Evolutionary conservation across 495 filamentous ascomycete genomes (phyloP).

Genomic region (Penicillium nucicola): DNA sequence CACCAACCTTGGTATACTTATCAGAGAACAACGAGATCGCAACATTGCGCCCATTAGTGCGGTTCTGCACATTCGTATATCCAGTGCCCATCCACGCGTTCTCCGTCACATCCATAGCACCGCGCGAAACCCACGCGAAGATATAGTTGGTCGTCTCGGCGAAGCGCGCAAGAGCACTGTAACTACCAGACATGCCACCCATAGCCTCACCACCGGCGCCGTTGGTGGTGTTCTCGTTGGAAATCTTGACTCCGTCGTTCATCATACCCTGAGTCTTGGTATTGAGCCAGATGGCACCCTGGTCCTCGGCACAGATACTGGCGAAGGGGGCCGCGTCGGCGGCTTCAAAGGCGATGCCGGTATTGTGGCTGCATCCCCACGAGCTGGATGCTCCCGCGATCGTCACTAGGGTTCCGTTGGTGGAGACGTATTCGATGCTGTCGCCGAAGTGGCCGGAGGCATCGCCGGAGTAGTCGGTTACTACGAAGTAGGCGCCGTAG

Average conservation of each 20-base stretch:
- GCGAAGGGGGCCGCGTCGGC: constrained; percentile 48
- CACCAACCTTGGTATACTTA: constrained; percentile 47
- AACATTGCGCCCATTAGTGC: constrained; percentile 50
- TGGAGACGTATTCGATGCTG: constrained; percentile 49
- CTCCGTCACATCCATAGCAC: constrained; percentile 44
- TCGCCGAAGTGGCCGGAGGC: constrained; percentile 53
- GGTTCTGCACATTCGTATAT: constrained; percentile 43
- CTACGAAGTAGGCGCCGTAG: constrained; percentile 55
- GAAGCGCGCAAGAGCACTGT: constrained; percentile 47
- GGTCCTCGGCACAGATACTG: constrained; percentile 53
- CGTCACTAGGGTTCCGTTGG: constrained; percentile 36
- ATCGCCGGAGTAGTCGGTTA: constrained; percentile 49
- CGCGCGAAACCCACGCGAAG: constrained; percentile 52
- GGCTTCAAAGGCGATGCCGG: constrained; percentile 54
- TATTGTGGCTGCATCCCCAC: constrained; percentile 59
- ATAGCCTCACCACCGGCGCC: constrained; percentile 51
- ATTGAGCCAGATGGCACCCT: constrained; percentile 58
- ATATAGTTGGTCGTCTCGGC: constrained; percentile 41
- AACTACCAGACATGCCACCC: constrained; percentile 55
- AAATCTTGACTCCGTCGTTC: constrained; percentile 47
- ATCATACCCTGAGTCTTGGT: constrained; percentile 51
- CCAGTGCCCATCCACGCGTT: constrained; percentile 51
- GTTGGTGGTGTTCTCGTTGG: constrained; percentile 55
- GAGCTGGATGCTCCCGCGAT: constrained; percentile 44
- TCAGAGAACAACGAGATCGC: constrained; percentile 45